Evolutionary conservation across 1,284 basidiomycete species (phyloP).

Genomic region (Moesziomyces antarcticus): DNA sequence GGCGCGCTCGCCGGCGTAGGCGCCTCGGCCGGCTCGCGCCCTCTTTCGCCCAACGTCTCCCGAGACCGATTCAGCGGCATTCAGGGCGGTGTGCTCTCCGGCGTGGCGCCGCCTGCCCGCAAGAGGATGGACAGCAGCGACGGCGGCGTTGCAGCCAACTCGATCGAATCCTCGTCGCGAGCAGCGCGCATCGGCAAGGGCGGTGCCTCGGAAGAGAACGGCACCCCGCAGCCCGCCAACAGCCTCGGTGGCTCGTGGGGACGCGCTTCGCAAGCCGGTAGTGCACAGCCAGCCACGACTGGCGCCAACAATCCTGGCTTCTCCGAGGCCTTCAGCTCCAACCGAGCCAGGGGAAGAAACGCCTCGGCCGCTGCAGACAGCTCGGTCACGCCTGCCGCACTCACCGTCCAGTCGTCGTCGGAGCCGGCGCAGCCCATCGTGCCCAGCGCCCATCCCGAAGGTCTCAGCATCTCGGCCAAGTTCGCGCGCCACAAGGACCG

Average conservation of each 20-base stretch:
- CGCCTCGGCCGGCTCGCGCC: slow-evolving; percentile 26
- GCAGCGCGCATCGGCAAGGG: slow-evolving; percentile 15
- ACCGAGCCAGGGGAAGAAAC: slow-evolving; percentile 28
- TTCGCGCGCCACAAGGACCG: slow-evolving; percentile 56
- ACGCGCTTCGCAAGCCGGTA: slow-evolving; percentile 15
- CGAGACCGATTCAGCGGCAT: slow-evolving; percentile 58
- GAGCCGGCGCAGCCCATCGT: slow-evolving; percentile 41
- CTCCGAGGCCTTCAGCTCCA: slow-evolving; percentile 49
- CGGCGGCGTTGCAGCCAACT: slow-evolving; percentile 9
- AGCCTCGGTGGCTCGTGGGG: slow-evolving; percentile 29
- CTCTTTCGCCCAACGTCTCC: slow-evolving; percentile 45
- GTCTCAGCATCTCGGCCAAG: slow-evolving; percentile 43
- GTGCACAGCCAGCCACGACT: slow-evolving; percentile 5
- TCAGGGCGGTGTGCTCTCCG: slow-evolving; percentile 57
- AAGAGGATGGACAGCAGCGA: slow-evolving; percentile 57
- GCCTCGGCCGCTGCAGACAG: slow-evolving; percentile 18
- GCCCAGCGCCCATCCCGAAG: slow-evolving; percentile 38
- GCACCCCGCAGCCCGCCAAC: slow-evolving; percentile 5
- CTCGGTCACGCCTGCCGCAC: background rate
- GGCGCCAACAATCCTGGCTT: slow-evolving; percentile 19
- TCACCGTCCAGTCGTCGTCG: slow-evolving; percentile 4
- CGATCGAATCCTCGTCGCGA: slow-evolving; percentile 8
- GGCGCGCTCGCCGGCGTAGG: slow-evolving; percentile 32
- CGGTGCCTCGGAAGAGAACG: slow-evolving; percentile 23
- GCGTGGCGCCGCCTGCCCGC: slow-evolving; percentile 52